Evolutionary conservation across 441 rosid genomes (phyloP).

Genomic region (Pelargonium citronellum): DNA sequence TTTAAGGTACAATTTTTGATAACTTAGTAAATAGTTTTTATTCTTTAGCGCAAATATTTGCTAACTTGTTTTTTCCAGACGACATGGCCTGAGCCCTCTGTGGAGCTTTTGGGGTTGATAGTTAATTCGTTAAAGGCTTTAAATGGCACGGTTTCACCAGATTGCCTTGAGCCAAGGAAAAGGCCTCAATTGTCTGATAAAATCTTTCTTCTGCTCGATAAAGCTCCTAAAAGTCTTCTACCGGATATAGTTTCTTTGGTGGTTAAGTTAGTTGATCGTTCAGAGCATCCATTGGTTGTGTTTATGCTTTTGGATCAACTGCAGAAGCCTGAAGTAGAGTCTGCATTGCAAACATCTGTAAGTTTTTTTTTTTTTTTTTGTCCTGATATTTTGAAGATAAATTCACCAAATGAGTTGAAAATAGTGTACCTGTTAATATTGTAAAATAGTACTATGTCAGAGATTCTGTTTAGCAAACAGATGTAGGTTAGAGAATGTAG

Average conservation of each 20-base stretch:
- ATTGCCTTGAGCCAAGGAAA: slow-evolving; percentile 3
- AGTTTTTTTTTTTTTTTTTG: background rate
- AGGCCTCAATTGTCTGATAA: slow-evolving; percentile 8
- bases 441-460: background rate
- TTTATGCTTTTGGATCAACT: background rate
- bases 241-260: background rate
- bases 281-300: slow-evolving; percentile 6
- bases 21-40: background rate
- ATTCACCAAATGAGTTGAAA: background rate
- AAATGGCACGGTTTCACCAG: background rate
- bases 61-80: slow-evolving; percentile 9
- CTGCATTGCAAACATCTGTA: slow-evolving; percentile 5
- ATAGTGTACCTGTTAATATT: background rate
- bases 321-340: slow-evolving; percentile 7
- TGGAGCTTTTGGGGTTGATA: slow-evolving; percentile 6
- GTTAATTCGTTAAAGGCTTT: slow-evolving; percentile 3
- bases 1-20: slow-evolving; percentile 1
- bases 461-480: background rate
- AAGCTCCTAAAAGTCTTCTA: slow-evolving; percentile 6
- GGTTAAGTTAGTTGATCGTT: slow-evolving; percentile 1
- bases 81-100: slow-evolving; percentile 3
- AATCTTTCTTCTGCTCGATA: slow-evolving; percentile 1
- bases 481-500: background rate
- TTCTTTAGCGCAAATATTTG: slow-evolving; percentile 1
- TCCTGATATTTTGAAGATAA: background rate